phyloP scores from a whole-genome alignment of 176 grass and related monocot species.

The Juncus inflexus region DNA sequence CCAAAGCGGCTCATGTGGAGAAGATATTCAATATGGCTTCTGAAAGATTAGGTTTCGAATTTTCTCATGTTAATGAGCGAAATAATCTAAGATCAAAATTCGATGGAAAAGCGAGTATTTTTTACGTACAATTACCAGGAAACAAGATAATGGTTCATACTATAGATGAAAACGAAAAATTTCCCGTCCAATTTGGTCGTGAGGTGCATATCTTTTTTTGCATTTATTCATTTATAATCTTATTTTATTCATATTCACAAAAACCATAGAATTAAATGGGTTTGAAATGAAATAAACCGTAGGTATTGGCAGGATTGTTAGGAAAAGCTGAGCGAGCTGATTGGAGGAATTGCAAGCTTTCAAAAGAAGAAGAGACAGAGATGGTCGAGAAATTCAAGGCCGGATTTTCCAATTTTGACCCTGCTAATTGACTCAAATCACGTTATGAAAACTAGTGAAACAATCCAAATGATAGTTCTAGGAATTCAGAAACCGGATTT shows the following conservation, averaged over 20 bases:
- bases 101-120: conserved; percentile 56
- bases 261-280: too few species aligned
- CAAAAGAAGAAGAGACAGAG: conserved; percentile 59
- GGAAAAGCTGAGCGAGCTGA: conserved; percentile 74
- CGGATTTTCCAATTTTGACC: conserved; percentile 55
- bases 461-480: neutral
- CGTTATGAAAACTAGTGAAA: neutral
- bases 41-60: conserved; percentile 74
- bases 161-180: conserved; percentile 59
- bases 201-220: conserved; percentile 44
- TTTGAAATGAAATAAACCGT: conserved; percentile 12
- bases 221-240: too few species aligned
- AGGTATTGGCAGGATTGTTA: conserved; percentile 75
- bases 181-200: conserved; percentile 84
- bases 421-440: conserved; percentile 32
- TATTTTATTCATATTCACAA: too few species aligned
- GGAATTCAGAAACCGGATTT: too few species aligned
- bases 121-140: conserved; percentile 88
- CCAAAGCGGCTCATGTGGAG: conserved; percentile 54
- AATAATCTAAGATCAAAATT: conserved; percentile 61
- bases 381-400: conserved; percentile 77
- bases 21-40: conserved; percentile 87
- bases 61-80: conserved; percentile 52
- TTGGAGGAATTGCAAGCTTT: conserved; percentile 83
- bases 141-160: conserved; percentile 51